Evolutionary conservation across 257 asterid genomes (phyloP).

Genomic region (Ophiorrhiza pumila): DNA sequence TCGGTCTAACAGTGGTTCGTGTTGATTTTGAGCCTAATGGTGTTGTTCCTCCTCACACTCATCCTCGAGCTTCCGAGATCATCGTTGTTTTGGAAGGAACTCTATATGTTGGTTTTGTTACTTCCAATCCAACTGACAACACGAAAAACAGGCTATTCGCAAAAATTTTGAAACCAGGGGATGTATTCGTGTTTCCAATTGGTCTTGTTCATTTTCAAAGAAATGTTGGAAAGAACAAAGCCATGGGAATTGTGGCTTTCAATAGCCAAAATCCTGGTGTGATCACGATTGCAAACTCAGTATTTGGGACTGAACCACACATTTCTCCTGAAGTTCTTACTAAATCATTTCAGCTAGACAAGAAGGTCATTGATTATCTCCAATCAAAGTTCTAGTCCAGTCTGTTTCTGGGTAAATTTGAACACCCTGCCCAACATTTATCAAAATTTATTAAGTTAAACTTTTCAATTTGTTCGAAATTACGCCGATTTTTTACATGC

Average conservation of each 20-base stretch:
- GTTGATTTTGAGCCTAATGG: slow-evolving; percentile 9
- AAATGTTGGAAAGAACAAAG: not conserved
- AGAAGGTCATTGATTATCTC: not conserved
- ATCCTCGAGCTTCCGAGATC: too few species aligned
- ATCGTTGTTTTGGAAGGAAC: too few species aligned
- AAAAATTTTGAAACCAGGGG: too few species aligned
- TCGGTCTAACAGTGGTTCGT: not conserved
- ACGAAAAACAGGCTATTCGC: too few species aligned
- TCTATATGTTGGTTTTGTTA: slow-evolving; percentile 3
- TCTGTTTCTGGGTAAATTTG: too few species aligned
- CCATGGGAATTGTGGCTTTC: not conserved
- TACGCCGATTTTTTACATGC: too few species aligned
- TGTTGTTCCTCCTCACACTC: not conserved
- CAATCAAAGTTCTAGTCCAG: not conserved
- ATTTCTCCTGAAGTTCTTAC: not conserved
- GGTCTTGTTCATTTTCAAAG: not conserved
- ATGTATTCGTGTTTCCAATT: too few species aligned
- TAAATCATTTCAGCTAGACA: slow-evolving; percentile 3
- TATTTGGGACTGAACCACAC: not conserved
- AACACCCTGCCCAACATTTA: too few species aligned
- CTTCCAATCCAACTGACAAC: slow-evolving; percentile 5
- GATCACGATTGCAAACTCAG: not conserved
- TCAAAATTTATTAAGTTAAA: too few species aligned
- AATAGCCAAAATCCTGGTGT: too few species aligned
- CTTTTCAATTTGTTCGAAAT: too few species aligned